Evolutionary conservation across 2,329 filamentous ascomycete genomes (phyloP).

Genomic region (Colletotrichum sansevieriae): DNA sequence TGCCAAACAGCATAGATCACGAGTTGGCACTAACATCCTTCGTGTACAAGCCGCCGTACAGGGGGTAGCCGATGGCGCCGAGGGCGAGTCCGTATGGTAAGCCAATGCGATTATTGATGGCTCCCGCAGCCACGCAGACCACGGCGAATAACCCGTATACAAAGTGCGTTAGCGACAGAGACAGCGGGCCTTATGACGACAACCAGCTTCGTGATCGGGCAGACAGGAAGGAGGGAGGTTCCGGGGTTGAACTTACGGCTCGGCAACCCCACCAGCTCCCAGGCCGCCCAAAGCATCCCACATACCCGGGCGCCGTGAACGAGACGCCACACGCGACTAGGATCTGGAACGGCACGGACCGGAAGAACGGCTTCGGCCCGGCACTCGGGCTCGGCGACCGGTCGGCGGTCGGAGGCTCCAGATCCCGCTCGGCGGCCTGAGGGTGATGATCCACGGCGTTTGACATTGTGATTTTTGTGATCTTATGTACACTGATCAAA

Average conservation of each 20-base stretch:
- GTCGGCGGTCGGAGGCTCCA: background rate
- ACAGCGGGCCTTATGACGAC: background rate
- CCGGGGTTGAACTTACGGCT: conserved; percentile 18
- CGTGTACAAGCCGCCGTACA: conserved; percentile 23
- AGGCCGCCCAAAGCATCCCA: conserved; percentile 32
- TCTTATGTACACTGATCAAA: too few species aligned
- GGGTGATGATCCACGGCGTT: background rate
- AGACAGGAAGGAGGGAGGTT: background rate
- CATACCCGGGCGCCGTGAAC: conserved; percentile 28
- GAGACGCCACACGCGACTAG: conserved; percentile 26
- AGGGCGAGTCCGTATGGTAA: conserved; percentile 25
- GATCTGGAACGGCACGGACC: conserved; percentile 31
- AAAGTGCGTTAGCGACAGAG: conserved; percentile 13
- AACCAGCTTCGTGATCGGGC: background rate
- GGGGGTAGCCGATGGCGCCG: conserved; percentile 25
- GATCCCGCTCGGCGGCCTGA: background rate
- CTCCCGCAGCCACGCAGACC: conserved; percentile 26
- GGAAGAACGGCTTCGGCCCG: conserved; percentile 20
- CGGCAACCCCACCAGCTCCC: conserved; percentile 25
- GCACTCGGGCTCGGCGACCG: background rate
- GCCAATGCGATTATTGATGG: conserved; percentile 27
- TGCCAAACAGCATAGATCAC: conserved; percentile 74
- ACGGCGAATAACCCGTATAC: conserved; percentile 29
- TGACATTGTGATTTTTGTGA: conserved; percentile 9
- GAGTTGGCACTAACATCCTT: conserved; percentile 51